phyloP scores from a whole-genome alignment of 2,329 filamentous ascomycete genomes.

The Cladophialophora yegresii region DNA sequence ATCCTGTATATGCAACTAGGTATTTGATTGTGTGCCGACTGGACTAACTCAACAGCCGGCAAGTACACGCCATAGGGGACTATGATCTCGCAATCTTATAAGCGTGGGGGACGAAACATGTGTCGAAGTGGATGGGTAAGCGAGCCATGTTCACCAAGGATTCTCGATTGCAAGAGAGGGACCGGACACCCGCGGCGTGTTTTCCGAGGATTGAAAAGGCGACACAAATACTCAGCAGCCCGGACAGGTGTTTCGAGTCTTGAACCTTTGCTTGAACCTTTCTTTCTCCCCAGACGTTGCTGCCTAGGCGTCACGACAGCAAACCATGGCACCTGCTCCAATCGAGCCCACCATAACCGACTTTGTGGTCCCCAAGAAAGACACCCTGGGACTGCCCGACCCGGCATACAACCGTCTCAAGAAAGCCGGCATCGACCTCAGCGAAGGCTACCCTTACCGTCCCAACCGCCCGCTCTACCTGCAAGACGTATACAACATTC shows the following conservation, averaged over 20 bases:
- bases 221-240: background rate
- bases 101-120: background rate
- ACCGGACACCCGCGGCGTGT: background rate
- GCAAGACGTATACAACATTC: slow-evolving; percentile 68
- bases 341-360: slow-evolving; percentile 66
- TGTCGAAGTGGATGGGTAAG: slow-evolving; percentile 15
- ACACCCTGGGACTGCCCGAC: slow-evolving; percentile 63
- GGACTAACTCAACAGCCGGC: slow-evolving; percentile 7
- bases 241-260: background rate
- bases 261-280: background rate
- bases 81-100: slow-evolving; percentile 14
- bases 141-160: slow-evolving; percentile 3
- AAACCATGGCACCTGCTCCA: slow-evolving; percentile 58
- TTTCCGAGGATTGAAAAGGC: slow-evolving; percentile 10
- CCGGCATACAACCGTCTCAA: slow-evolving; percentile 60
- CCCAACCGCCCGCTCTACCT: slow-evolving; percentile 67
- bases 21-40: background rate
- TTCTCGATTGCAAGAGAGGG: background rate
- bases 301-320: background rate
- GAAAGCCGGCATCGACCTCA: slow-evolving; percentile 70
- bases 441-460: slow-evolving; percentile 70
- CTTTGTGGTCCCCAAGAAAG: slow-evolving; percentile 63
- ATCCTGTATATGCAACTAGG: background rate
- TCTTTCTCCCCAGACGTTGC: background rate
- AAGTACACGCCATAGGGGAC: slow-evolving; percentile 12